Evolutionary conservation across 768 basidiomycete species (phyloP), one percentile per base, ranked within the genome.

Genomic region (Suillus subluteus): DNA sequence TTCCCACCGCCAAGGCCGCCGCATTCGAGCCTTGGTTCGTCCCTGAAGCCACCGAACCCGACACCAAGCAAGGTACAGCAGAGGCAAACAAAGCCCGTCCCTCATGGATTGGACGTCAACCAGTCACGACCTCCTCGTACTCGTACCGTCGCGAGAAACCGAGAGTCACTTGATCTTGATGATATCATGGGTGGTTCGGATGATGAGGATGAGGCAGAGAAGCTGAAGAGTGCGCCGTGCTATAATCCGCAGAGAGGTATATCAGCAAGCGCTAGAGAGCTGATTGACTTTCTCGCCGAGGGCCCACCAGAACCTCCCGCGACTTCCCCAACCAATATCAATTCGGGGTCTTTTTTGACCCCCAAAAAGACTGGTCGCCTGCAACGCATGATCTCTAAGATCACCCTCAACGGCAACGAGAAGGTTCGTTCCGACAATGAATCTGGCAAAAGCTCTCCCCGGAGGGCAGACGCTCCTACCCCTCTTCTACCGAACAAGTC

Each of bases 341-440:
- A 80, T 63, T 74, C 76, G 8, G 85, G 86, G 65, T 81, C 82
- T 32, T 70, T 80, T 37, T 74, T 76, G 65, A 81, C 73, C 67
- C 73, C 68, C 66, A 79, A 76, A 71, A 88, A 88, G 76, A 83
- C 82, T 64, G 87, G 87, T 58, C 84, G 92, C 32, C 79, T 95
- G 67, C 90, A 91, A 76, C 86, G 88, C 68, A 94, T 96, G 88
- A 91, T 96, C 71, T 94, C 92, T 23, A 90, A 88, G 71, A 80
- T 95, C 35, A 89, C 86, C 44, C 79, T 87, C 68, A 83, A 84
- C 23, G 65, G 74, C 62, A 55, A 67, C 43, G 69, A 71, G 61
- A 65, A 65, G 18, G 44, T 37, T 30, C 65, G 65, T 32, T 21
- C 37, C 18, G 65, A 65, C 5, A 67, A 55, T 62, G 79, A 76